phyloP scores from a whole-genome alignment of 2,329 filamentous ascomycete genomes.

The Xylariaceae sp. region DNA sequence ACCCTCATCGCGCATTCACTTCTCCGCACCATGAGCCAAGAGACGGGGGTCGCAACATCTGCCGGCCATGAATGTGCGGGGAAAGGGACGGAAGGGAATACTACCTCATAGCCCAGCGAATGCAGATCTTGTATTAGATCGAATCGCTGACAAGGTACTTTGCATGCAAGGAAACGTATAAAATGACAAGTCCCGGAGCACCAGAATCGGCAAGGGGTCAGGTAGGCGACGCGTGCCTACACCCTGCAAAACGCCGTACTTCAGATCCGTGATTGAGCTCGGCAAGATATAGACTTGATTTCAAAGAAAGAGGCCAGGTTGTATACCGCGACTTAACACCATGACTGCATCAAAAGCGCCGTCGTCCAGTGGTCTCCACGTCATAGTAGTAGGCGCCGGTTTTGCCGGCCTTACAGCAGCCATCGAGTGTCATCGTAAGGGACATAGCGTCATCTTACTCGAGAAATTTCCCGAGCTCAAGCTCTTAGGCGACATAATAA shows the following conservation, averaged over 20 bases:
- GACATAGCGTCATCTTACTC: constrained; percentile 45
- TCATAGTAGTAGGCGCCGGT: constrained; percentile 51
- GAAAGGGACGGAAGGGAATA: constrained; percentile 4
- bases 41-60: constrained; percentile 8
- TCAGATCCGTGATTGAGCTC: no score
- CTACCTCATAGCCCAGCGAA: not conserved
- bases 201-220: no score
- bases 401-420: constrained; percentile 59
- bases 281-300: not conserved
- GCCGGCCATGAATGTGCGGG: constrained; percentile 16
- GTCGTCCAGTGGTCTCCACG: constrained; percentile 40
- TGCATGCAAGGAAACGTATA: not conserved
- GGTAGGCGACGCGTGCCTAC: no score
- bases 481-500: constrained; percentile 48
- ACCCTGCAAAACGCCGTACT: no score
- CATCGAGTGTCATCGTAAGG: constrained; percentile 57
- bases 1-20: not conserved
- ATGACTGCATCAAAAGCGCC: constrained; percentile 24
- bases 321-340: not conserved
- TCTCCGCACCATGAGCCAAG: constrained; percentile 1
- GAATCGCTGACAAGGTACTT: not conserved
- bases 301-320: no score
- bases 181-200: not conserved
- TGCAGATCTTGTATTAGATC: constrained; percentile 4
- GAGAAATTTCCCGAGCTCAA: constrained; percentile 46